phyloP scores from a whole-genome alignment of 2,329 filamentous ascomycete species.

The Lithohypha guttulata region DNA sequence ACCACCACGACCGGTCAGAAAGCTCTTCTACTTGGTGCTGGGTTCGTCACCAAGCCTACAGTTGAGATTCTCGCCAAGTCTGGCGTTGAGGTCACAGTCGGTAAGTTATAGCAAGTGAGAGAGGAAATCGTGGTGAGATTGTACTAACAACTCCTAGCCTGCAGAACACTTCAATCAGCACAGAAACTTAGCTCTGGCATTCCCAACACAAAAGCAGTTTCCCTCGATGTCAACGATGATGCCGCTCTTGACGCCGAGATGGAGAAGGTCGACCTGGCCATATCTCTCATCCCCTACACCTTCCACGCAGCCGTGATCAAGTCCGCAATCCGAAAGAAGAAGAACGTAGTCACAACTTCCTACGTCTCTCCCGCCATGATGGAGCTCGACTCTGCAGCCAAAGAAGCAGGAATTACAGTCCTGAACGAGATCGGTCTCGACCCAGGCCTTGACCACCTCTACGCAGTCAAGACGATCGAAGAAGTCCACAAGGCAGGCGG shows the following conservation, averaged over 20 bases:
- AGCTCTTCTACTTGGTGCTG: slow-evolving; percentile 21
- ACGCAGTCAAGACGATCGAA: slow-evolving; percentile 78
- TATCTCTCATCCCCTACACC: slow-evolving; percentile 81
- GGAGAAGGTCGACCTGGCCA: slow-evolving; percentile 66
- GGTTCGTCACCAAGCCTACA: slow-evolving; percentile 49
- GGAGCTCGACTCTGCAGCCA: slow-evolving; percentile 71
- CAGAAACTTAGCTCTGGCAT: slow-evolving; percentile 64
- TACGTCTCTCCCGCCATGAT: slow-evolving; percentile 90
- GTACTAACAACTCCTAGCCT: slow-evolving; percentile 44
- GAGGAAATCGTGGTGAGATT: slow-evolving; percentile 3
- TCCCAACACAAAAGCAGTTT: slow-evolving; percentile 62
- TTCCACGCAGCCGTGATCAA: slow-evolving; percentile 85
- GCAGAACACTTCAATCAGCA: slow-evolving; percentile 67
- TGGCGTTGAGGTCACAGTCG: slow-evolving; percentile 55
- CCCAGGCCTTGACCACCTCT: slow-evolving; percentile 41
- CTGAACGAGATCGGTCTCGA: slow-evolving; percentile 87
- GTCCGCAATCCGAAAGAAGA: slow-evolving; percentile 84
- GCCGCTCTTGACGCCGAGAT: slow-evolving; percentile 70
- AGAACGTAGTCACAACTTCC: slow-evolving; percentile 88
- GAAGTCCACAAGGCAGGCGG: slow-evolving; percentile 79
- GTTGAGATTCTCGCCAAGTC: slow-evolving; percentile 52
- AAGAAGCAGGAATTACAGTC: slow-evolving; percentile 88
- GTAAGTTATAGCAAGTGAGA: slow-evolving; percentile 34
- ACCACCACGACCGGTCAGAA: too few species aligned
- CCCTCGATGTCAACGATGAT: slow-evolving; percentile 71